Base-by-base conservation (phyloP, 768 basidiomycete species). In the Rhodotorula diobovata region DNA sequence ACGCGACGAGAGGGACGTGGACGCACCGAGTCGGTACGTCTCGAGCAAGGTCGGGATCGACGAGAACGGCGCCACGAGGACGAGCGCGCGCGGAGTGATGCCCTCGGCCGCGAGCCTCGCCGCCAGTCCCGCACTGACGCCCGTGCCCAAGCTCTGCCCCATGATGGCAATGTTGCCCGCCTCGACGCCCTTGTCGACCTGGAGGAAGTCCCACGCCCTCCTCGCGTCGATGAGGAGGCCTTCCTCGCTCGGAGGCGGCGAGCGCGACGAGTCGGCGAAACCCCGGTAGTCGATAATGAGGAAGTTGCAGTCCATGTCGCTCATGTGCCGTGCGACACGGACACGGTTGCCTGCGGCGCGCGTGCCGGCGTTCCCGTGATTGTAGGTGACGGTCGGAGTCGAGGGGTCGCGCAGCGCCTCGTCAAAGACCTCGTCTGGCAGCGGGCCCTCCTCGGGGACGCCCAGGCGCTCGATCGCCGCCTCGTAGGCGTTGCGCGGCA, bases 101-200 rank as follows among this genome's bases (percentile, higher is more conserved):
- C 68, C 83, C 69, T 85, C 82, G 2, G 67, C 70, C 21, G 81
- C 81, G 8, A 87, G 79, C 58, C 79, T 72, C 37, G 78, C 82
- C 25, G 81, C 83, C 18, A 84, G 79, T 63, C 77, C 83, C 37
- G 82, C 82, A 0, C 81, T 84, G 4, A 97, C 89, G 0, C 88
- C 93, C 0, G 93, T 93, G 2, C 94, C 94, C 21, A 98, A 82
- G 73, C 91, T 93, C 76, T 94, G 92, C 0, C 94, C 94, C 7
- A 91, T 82, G 54, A 98, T 79, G 8, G 92, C 81, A 48, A 96
- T 83, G 68, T 88, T 83, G 46, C 86, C 81, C 1, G 85, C 80
- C 35, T 79, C 80, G 16, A 87, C 88, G 28, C 88, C 88, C 32
- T 85, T 83, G 16, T 79, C 78, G 9, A 45, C 8, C 16, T 86